phyloP scores from a whole-genome alignment of 2,329 filamentous ascomycete species.

The Bipolaris gigantea region DNA sequence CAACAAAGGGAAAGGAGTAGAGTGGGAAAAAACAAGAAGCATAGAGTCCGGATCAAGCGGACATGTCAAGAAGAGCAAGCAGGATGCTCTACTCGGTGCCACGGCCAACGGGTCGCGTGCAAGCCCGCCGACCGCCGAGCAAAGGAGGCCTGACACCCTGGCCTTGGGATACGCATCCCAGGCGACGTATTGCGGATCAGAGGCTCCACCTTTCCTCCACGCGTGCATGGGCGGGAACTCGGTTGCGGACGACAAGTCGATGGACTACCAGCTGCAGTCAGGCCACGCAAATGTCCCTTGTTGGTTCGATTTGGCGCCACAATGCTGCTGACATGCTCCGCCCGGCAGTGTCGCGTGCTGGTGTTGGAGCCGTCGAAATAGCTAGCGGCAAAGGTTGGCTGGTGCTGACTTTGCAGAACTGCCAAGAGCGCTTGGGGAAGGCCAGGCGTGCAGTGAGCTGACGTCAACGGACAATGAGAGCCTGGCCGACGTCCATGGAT shows the following conservation, averaged over 20 bases:
- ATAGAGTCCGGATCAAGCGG: slow-evolving; percentile 1
- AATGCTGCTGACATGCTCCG: not conserved
- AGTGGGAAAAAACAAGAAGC: slow-evolving; percentile 2
- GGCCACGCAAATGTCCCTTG: too few species aligned
- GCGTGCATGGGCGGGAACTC: slow-evolving; percentile 3
- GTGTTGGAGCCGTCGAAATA: not conserved
- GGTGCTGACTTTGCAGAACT: not conserved
- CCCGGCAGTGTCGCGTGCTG: not conserved
- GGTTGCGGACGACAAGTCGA: not conserved
- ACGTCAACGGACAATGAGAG: slow-evolving; percentile 5
- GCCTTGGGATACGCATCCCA: not conserved
- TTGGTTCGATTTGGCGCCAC: not conserved
- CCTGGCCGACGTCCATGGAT: not conserved
- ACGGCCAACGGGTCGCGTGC: slow-evolving; percentile 8
- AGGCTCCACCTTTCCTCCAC: slow-evolving; percentile 5
- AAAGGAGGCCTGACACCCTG: slow-evolving; percentile 8
- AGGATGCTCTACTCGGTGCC: slow-evolving; percentile 5
- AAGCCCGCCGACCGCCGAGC: slow-evolving; percentile 7
- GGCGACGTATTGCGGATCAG: slow-evolving; percentile 9
- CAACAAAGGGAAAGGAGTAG: slow-evolving; percentile 5
- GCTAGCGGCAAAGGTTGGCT: not conserved
- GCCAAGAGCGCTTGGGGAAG: not conserved
- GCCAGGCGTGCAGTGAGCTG: not conserved
- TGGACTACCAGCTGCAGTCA: not conserved
- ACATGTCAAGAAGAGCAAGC: not conserved